Evolutionary conservation across 2,329 filamentous ascomycete genomes (phyloP), one percentile per base, ranked within the genome.

Genomic region (Colletotrichum higginsianum): DNA sequence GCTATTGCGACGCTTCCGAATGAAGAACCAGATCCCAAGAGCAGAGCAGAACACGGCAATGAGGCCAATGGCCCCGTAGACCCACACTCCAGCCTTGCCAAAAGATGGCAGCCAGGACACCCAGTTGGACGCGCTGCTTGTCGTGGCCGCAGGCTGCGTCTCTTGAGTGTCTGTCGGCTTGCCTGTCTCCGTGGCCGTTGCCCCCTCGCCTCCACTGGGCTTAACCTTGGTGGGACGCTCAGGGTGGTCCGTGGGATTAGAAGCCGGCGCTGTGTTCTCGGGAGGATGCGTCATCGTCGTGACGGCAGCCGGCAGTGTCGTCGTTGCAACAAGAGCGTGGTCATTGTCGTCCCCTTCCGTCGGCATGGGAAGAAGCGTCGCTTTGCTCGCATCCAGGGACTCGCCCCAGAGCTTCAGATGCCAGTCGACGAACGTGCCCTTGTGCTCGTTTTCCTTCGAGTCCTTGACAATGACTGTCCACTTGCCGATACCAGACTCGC

Each of bases 391-490:
- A 79, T 98, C 94, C 75, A 94, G 93, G 71, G 89, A 88, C 81
- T 98, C 95, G 73, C 96, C 96, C 94, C 95, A 99, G 4, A 99
- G 88, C 80, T 96, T 97, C 70, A 99, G 86, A 77, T 94, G 93
- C 94, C 95, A 99, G 83, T 99, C 96, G 57, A 91, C 87, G 77
- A 98, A 97, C 12, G 86, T 91, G 75, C 96, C 96, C 7, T 85
- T 90, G 80, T 92, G 85, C 6, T 92, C 88, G 79, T 99, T 98
- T 71, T 92, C 88, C 21, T 89, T 85, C 23, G 92, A 93, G 79
- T 99, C 96, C 77, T 95, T 96, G 77, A 98, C 90, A 61, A 98
- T 86, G 49, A 99, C 88, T 0, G 93, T 97, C 96, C 96, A 99
- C 26, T 90, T 95, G 63, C 96, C 96, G 68, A 95, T 82, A 71